Conservation (phyloP, 2,329 filamentous ascomycete genomes). For the Claviceps spartinae region DNA sequence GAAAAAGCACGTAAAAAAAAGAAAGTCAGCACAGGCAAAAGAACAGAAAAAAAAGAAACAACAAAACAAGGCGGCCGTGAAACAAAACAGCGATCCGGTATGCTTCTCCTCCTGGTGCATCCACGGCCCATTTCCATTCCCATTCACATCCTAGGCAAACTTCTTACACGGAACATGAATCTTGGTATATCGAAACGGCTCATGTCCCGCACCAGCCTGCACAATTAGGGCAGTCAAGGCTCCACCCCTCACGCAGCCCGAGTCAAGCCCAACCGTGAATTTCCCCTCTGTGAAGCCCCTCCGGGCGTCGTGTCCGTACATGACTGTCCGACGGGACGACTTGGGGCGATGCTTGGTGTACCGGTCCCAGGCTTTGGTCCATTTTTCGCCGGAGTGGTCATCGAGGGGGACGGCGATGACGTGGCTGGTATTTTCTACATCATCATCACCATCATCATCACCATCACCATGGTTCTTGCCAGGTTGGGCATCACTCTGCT, state of each 20-base stretch:
- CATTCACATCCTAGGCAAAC: not conserved
- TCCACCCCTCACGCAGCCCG: constrained; percentile 64
- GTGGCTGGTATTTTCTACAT: constrained; percentile 5
- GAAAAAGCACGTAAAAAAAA: not conserved
- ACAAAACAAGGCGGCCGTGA: no score
- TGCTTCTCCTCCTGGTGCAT: not conserved
- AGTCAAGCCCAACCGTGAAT: constrained; percentile 77
- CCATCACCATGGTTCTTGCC: not conserved
- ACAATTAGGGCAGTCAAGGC: constrained; percentile 67
- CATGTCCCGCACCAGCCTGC: constrained; percentile 28
- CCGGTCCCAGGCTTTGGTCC: constrained; percentile 51
- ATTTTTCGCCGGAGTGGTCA: constrained; percentile 42
- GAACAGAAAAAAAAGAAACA: not conserved
- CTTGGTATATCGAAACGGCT: constrained; percentile 20
- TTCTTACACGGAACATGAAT: constrained; percentile 28
- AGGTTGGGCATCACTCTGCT: no score
- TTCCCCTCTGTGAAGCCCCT: constrained; percentile 45
- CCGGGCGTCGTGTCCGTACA: constrained; percentile 81
- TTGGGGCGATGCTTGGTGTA: constrained; percentile 25
- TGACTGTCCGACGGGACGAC: constrained; percentile 45
- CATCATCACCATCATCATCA: not conserved
- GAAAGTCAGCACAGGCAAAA: not conserved
- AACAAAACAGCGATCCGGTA: not conserved
- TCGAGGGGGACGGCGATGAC: constrained; percentile 25
- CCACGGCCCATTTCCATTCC: not conserved